Percentiles rank a stretch among this genome's conserved stretches.
Conservation (phyloP, 176 grass and related monocot species). For the Stipa capillata region DNA sequence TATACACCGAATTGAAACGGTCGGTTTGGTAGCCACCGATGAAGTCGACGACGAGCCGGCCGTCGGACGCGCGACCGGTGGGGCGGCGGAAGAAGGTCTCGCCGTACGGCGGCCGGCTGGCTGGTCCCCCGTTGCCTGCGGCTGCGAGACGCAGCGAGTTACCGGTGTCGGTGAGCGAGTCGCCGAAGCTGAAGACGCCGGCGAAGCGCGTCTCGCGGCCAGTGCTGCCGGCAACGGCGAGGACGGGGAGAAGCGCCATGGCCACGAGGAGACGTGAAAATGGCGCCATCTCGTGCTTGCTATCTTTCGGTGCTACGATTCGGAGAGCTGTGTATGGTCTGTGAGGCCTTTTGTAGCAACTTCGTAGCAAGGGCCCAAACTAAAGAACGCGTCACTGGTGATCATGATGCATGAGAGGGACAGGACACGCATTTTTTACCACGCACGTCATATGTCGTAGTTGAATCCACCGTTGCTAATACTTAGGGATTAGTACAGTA, state of each 20-base stretch:
- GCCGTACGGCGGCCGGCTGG: constrained; percentile 10
- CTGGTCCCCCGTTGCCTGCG: not conserved
- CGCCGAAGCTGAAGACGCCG: constrained; percentile 16
- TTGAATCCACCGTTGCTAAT: no score
- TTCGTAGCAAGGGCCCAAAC: no score
- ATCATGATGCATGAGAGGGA: no score
- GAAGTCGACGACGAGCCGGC: constrained; percentile 21
- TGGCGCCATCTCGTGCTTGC: not conserved
- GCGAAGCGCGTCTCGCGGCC: not conserved
- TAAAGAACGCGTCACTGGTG: no score
- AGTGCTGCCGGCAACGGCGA: not conserved
- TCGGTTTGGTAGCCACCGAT: not conserved
- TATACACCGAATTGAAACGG: not conserved
- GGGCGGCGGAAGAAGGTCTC: constrained; percentile 22
- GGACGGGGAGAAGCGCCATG: not conserved
- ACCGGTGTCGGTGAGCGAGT: constrained; percentile 25
- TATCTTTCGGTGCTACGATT: not conserved
- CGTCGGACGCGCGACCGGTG: constrained; percentile 5
- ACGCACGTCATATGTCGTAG: no score
- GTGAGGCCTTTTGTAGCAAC: not conserved
- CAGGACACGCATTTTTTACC: no score
- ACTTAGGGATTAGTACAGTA: no score
- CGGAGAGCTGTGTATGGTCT: not conserved
- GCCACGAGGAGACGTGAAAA: not conserved
- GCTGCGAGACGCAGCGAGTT: not conserved